phyloP scores from a whole-genome alignment of 108 stramenopile genomes.

The Nitzschia sp. region DNA sequence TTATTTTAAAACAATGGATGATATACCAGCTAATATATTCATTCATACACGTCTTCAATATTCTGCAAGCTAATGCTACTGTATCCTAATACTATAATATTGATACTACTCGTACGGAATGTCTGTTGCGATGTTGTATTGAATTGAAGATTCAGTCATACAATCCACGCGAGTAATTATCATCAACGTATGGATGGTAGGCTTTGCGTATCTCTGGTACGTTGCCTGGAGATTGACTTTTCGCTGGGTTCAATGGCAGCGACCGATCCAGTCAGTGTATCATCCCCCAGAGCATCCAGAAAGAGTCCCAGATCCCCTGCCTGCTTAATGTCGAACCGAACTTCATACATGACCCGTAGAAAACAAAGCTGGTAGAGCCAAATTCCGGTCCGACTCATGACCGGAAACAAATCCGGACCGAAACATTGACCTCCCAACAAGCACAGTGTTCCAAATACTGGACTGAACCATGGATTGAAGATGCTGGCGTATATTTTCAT shows the following conservation, averaged over 20 bases:
- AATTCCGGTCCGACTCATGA: slow-evolving; percentile 30
- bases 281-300: slow-evolving; percentile 28
- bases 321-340: slow-evolving; percentile 27
- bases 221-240: slow-evolving; percentile 2
- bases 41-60: too few relatives aligned
- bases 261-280: slow-evolving; percentile 9
- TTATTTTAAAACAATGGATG: too few relatives aligned
- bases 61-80: too few relatives aligned
- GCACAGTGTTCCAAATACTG: slow-evolving; percentile 22
- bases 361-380: slow-evolving; percentile 22
- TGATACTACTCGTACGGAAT: too few relatives aligned
- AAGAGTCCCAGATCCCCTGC: slow-evolving; percentile 39
- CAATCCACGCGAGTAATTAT: too few relatives aligned
- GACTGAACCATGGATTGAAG: slow-evolving; percentile 33
- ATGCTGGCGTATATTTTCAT: slow-evolving; percentile 26
- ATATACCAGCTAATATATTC: too few relatives aligned
- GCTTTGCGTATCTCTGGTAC: not conserved
- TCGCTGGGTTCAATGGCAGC: slow-evolving; percentile 7
- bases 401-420: slow-evolving; percentile 30
- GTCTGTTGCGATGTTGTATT: too few relatives aligned
- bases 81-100: too few relatives aligned
- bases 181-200: too few relatives aligned
- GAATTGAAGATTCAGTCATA: too few relatives aligned
- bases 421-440: slow-evolving; percentile 28
- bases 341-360: slow-evolving; percentile 29